A percentile compares a stretch with the other conserved stretches of the same genome.
These are phyloP conservation scores for Colletotrichum graminicola DNA, from an alignment of 2,329 filamentous ascomycete species.

Conservation along the genomic window DNA sequence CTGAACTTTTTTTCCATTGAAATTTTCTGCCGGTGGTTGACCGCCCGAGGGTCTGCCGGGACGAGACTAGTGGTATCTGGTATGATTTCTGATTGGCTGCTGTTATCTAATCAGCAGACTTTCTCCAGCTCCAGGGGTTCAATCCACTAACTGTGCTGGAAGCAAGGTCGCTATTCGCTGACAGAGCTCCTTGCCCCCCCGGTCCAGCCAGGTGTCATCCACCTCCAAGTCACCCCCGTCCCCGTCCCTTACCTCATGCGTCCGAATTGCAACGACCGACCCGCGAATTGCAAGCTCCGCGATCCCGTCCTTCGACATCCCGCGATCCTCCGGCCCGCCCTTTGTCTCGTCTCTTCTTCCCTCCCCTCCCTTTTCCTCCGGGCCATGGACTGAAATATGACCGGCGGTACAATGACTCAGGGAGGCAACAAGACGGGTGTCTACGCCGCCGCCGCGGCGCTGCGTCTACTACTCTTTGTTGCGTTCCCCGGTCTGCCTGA, in stretches of 20 bases:
- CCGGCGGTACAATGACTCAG: conserved; percentile 52
- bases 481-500: conserved; percentile 87
- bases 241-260: conserved; percentile 30
- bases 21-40: conserved; percentile 44
- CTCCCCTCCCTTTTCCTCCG: conserved; percentile 16
- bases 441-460: conserved; percentile 79
- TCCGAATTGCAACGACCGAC: conserved; percentile 19
- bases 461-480: conserved; percentile 84
- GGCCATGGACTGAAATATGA: conserved; percentile 42
- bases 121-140: conserved; percentile 35
- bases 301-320: conserved; percentile 17
- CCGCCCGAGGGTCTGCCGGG: conserved; percentile 37
- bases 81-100: conserved; percentile 9
- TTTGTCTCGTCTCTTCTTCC: background rate
- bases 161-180: conserved; percentile 28
- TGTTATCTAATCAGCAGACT: conserved; percentile 34
- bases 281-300: conserved; percentile 25
- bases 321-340: conserved; percentile 11
- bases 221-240: conserved; percentile 28
- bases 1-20: conserved; percentile 49
- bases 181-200: conserved; percentile 16
- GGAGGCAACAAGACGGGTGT: conserved; percentile 63
- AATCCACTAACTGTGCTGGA: conserved; percentile 36
- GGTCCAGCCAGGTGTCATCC: conserved; percentile 46
- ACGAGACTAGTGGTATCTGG: background rate